These are phyloP conservation scores for Bacidia gigantensis DNA, from an alignment of 495 filamentous ascomycete species.

Conservation along the genomic window DNA sequence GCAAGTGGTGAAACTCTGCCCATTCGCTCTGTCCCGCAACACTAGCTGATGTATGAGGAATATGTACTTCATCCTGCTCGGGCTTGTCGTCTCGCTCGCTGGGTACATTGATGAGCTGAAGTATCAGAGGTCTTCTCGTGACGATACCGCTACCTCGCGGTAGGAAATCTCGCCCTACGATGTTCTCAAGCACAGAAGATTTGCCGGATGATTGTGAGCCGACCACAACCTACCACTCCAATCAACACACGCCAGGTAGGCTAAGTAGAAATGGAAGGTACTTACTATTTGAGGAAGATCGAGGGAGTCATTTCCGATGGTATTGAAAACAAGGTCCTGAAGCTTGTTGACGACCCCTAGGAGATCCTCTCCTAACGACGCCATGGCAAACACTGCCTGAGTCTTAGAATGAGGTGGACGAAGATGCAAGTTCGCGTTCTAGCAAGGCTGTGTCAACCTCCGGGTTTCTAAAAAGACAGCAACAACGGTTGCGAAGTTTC, in stretches of 20 bases:
- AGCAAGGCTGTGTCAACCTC: too few species aligned
- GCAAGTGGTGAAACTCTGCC: conserved; percentile 94
- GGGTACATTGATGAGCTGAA: conserved; percentile 96
- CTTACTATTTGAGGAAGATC: conserved; percentile 96
- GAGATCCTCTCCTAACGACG: conserved; percentile 77
- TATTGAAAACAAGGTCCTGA: conserved; percentile 98
- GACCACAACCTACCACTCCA: conserved; percentile 67
- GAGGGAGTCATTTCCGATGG: conserved; percentile 95
- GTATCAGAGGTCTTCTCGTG: conserved; percentile 81
- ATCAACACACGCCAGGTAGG: neutral
- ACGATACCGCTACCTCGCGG: conserved; percentile 95
- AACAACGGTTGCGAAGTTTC: too few species aligned
- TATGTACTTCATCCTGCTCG: conserved; percentile 48
- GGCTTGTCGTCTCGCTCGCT: conserved; percentile 58
- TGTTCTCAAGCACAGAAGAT: conserved; percentile 98
- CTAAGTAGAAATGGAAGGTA: conserved; percentile 2
- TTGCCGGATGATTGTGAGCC: conserved; percentile 98
- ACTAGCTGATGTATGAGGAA: conserved; percentile 55
- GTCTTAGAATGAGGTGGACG: neutral
- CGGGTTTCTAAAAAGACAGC: too few species aligned
- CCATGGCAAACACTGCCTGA: conserved; percentile 29
- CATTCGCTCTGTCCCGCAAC: conserved; percentile 69
- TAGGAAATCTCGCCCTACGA: conserved; percentile 93
- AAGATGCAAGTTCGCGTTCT: neutral
- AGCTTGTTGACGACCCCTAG: conserved; percentile 89